These are phyloP conservation scores for Kluyveromyces aestuarii DNA, from an alignment of 805 yeast genomes.

Conservation along the genomic window DNA sequence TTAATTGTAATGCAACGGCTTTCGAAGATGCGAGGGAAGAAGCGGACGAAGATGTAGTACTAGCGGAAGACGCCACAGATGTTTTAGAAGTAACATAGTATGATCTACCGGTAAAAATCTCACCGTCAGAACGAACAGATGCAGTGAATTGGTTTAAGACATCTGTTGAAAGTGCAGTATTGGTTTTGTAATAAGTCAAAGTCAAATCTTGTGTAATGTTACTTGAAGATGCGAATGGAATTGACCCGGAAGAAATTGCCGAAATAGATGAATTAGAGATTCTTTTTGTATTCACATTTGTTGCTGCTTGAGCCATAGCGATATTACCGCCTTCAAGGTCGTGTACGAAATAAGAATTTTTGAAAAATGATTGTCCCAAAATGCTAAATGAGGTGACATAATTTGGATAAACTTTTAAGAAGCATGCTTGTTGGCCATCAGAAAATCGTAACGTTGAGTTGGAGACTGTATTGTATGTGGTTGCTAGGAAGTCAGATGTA, in stretches of 20 bases:
- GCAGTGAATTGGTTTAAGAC: conserved; percentile 25
- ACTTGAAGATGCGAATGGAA: conserved; percentile 41
- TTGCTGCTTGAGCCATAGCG: conserved; percentile 47
- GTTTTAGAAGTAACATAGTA: conserved; percentile 23
- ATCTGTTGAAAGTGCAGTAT: conserved; percentile 5
- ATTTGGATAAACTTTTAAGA: conserved; percentile 42
- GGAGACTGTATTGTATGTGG: conserved; percentile 25
- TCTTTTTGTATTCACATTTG: neutral
- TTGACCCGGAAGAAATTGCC: conserved; percentile 34
- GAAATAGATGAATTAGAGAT: conserved; percentile 3
- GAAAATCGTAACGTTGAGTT: conserved; percentile 38
- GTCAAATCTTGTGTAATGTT: conserved; percentile 16
- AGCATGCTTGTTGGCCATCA: conserved; percentile 51
- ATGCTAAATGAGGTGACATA: conserved; percentile 39
- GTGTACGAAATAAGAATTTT: conserved; percentile 47
- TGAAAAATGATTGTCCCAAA: conserved; percentile 52
- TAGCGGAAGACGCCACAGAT: conserved; percentile 2
- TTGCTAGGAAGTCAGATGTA: conserved; percentile 36
- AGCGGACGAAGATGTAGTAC: neutral
- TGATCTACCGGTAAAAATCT: conserved; percentile 23
- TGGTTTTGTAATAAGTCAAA: conserved; percentile 9
- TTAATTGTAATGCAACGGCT: neutral
- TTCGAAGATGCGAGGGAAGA: neutral
- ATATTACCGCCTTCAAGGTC: conserved; percentile 48
- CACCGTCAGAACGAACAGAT: conserved; percentile 24